Evolutionary conservation across 352 stramenopile genomes (phyloP).

Genomic region (Globisporangium paddicum): DNA sequence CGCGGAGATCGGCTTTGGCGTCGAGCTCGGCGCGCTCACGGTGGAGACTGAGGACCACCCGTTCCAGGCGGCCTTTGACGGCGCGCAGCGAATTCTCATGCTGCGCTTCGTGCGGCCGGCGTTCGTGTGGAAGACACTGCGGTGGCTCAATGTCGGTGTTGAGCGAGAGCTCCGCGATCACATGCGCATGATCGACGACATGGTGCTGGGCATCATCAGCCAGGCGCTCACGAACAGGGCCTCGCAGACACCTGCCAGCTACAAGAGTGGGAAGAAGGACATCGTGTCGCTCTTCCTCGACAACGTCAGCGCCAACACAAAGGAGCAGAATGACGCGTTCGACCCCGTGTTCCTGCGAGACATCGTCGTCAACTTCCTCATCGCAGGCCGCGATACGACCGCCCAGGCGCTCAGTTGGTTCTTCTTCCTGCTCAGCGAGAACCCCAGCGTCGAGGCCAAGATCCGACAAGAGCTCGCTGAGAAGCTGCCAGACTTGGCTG

Average conservation of each 20-base stretch:
- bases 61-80: slow-evolving; percentile 36
- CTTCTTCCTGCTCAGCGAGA: slow-evolving; percentile 23
- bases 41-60: slow-evolving; percentile 8
- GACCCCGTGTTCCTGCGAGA: slow-evolving; percentile 20
- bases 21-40: slow-evolving; percentile 16
- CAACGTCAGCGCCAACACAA: not conserved
- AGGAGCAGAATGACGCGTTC: slow-evolving; percentile 1
- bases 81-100: slow-evolving; percentile 21
- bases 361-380: not conserved
- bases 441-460: slow-evolving; percentile 43
- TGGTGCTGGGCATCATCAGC: slow-evolving; percentile 31
- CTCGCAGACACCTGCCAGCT: slow-evolving; percentile 16
- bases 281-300: slow-evolving; percentile 25
- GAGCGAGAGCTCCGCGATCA: slow-evolving; percentile 27
- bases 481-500: slow-evolving; percentile 22
- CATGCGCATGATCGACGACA: slow-evolving; percentile 29
- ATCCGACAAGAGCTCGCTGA: slow-evolving; percentile 35
- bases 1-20: slow-evolving; percentile 39
- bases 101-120: slow-evolving; percentile 30
- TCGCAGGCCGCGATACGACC: not conserved
- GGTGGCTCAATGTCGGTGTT: slow-evolving; percentile 24
- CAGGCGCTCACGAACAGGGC: too few relatives aligned
- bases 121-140: slow-evolving; percentile 40
- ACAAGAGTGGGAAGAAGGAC: not conserved
- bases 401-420: not conserved